Conservation (phyloP, 1,284 basidiomycete species). For the Pseudozyma thailandica region DNA sequence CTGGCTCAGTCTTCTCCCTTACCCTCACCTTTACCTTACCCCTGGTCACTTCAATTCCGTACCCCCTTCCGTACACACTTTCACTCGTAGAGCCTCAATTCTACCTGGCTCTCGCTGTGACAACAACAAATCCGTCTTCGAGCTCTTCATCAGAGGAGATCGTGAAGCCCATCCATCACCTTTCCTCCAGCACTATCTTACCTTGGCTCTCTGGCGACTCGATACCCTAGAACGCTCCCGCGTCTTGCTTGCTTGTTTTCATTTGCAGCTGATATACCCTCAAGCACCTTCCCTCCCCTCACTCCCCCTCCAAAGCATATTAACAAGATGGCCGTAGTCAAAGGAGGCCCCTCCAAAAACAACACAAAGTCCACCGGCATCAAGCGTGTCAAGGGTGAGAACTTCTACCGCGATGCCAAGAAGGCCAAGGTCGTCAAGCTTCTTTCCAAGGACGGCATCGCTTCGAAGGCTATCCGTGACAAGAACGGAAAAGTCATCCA, state of each 20-base stretch:
- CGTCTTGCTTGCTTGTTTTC: slow-evolving; percentile 2
- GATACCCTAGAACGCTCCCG: slow-evolving; percentile 7
- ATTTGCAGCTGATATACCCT: slow-evolving; percentile 16
- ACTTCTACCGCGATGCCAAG: slow-evolving; percentile 68
- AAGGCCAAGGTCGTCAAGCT: slow-evolving; percentile 67
- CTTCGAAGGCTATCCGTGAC: slow-evolving; percentile 66
- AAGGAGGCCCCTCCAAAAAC: slow-evolving; percentile 54
- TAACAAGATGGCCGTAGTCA: slow-evolving; percentile 55
- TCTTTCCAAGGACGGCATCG: slow-evolving; percentile 61
- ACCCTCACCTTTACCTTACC: slow-evolving; percentile 26
- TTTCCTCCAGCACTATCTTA: not conserved
- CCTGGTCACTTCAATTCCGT: slow-evolving; percentile 25
- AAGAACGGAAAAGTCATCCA: slow-evolving; percentile 63
- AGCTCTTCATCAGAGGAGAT: not conserved
- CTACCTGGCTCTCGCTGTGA: slow-evolving; percentile 5
- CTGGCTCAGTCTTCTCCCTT: not conserved
- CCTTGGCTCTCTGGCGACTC: not conserved
- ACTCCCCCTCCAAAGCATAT: not conserved
- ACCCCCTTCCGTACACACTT: not conserved
- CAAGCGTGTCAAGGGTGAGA: slow-evolving; percentile 62
- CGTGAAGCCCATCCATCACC: not conserved
- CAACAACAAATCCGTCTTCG: not conserved
- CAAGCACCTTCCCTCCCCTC: slow-evolving; percentile 5
- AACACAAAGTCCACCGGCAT: slow-evolving; percentile 53
- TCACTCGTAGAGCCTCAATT: not conserved